Percentiles rank a stretch among this genome's conserved stretches.
Conservation (phyloP, 441 rosid genomes). For the Populus tomentosa region DNA sequence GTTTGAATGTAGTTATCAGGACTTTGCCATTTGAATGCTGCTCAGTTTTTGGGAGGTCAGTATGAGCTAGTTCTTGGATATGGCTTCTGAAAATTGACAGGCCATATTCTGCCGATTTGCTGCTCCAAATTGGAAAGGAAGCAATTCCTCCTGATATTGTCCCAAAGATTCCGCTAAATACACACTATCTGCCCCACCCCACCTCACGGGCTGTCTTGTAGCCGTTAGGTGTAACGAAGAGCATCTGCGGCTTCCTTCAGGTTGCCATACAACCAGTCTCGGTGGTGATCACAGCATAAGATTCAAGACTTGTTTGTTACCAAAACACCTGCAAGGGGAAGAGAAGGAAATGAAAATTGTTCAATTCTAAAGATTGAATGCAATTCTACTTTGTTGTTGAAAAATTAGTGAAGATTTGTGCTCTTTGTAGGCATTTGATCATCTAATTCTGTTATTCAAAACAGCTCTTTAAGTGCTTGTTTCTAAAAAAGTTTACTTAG, state of each 20-base stretch:
- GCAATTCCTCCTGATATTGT: conserved; percentile 71
- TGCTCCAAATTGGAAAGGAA: conserved; percentile 79
- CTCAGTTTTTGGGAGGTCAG: neutral
- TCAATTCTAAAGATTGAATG: too few species aligned
- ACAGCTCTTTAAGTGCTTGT: too few species aligned
- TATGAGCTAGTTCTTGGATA: neutral
- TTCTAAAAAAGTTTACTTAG: too few species aligned
- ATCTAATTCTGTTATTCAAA: too few species aligned
- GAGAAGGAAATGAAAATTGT: too few species aligned
- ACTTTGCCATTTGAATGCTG: neutral
- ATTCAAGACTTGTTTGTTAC: conserved; percentile 7
- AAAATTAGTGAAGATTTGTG: too few species aligned
- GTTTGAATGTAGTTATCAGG: neutral
- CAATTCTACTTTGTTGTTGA: too few species aligned
- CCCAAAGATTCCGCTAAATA: conserved; percentile 61
- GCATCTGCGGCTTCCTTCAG: conserved; percentile 57
- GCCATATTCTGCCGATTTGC: conserved; percentile 22
- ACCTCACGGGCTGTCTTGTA: conserved; percentile 81
- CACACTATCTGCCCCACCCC: conserved; percentile 58
- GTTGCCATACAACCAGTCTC: conserved; percentile 57
- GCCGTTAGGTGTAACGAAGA: conserved; percentile 58
- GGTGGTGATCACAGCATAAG: conserved; percentile 60
- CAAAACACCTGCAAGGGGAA: too few species aligned
- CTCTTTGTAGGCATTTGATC: too few species aligned
- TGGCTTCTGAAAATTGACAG: neutral